These are phyloP conservation scores for Apiospora kogelbergensis DNA, from an alignment of 2,329 filamentous ascomycete species.

Conservation along the genomic window DNA sequence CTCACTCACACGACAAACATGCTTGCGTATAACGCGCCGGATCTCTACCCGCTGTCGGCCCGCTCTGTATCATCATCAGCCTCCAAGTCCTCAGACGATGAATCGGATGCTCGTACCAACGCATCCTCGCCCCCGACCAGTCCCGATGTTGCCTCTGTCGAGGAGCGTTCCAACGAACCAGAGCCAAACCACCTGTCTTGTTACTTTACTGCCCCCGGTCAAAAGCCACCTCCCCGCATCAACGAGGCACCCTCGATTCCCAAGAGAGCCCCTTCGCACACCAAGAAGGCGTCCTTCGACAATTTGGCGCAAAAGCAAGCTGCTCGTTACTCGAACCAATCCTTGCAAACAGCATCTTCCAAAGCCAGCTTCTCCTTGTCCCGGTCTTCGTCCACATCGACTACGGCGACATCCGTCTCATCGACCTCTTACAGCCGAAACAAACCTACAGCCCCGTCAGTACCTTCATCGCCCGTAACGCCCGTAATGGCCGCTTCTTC, in stretches of 20 bases:
- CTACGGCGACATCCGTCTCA: slow-evolving; percentile 49
- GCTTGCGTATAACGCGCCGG: slow-evolving; percentile 90
- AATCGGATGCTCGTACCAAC: slow-evolving; percentile 61
- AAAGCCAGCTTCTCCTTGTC: slow-evolving; percentile 58
- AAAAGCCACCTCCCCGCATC: slow-evolving; percentile 42
- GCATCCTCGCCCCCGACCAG: slow-evolving; percentile 65
- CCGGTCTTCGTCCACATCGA: slow-evolving; percentile 57
- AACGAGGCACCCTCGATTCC: slow-evolving; percentile 49
- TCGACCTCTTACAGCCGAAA: slow-evolving; percentile 30
- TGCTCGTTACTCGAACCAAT: slow-evolving; percentile 54
- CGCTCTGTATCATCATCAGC: slow-evolving; percentile 49
- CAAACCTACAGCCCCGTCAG: slow-evolving; percentile 27
- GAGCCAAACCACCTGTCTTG: slow-evolving; percentile 67
- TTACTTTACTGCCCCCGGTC: slow-evolving; percentile 59
- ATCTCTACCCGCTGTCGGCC: slow-evolving; percentile 60
- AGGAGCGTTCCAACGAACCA: slow-evolving; percentile 55
- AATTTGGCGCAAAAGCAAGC: slow-evolving; percentile 62
- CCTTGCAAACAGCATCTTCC: slow-evolving; percentile 51
- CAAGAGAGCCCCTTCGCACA: slow-evolving; percentile 79
- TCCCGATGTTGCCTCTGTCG: slow-evolving; percentile 62
- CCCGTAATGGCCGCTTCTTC: slow-evolving; percentile 28
- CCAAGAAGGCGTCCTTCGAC: slow-evolving; percentile 78
- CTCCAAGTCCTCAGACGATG: slow-evolving; percentile 67
- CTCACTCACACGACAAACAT: slow-evolving; percentile 94
- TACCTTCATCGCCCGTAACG: slow-evolving; percentile 29